These are phyloP conservation scores for Pythium insidiosum DNA, from an alignment of 352 stramenopile genomes.

Conservation along the genomic window DNA sequence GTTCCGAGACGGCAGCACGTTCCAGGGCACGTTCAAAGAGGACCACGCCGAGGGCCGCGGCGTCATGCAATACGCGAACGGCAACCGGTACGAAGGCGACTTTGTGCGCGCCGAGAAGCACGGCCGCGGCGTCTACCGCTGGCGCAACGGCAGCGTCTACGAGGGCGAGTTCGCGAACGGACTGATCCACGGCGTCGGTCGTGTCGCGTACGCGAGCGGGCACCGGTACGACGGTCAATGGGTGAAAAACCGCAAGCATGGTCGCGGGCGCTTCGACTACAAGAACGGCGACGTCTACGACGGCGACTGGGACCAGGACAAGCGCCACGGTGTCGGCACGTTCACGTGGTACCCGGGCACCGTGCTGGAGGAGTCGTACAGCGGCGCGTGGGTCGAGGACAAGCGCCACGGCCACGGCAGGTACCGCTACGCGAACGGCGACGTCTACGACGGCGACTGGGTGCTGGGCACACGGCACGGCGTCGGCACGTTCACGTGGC, in stretches of 20 bases:
- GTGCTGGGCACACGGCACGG: constrained; percentile 59
- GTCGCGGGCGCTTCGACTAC: constrained; percentile 70
- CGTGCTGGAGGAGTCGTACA: constrained; percentile 64
- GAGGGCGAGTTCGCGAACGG: constrained; percentile 59
- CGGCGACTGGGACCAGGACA: constrained; percentile 58
- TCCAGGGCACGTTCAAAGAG: constrained; percentile 41
- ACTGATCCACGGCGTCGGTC: constrained; percentile 49
- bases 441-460: constrained; percentile 60
- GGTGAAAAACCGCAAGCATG: constrained; percentile 65
- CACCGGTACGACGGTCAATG: constrained; percentile 62
- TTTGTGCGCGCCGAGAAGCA: constrained; percentile 67
- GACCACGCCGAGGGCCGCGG: constrained; percentile 73
- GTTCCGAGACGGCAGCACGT: constrained; percentile 49
- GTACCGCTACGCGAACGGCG: constrained; percentile 60
- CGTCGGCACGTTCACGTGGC: constrained; percentile 71
- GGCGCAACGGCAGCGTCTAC: constrained; percentile 78
- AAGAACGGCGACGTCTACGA: constrained; percentile 79
- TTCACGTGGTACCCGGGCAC: constrained; percentile 58
- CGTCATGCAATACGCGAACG: constrained; percentile 77
- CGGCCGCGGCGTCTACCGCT: constrained; percentile 44
- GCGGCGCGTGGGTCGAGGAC: constrained; percentile 59
- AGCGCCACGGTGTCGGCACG: constrained; percentile 37
- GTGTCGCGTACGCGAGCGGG: constrained; percentile 50
- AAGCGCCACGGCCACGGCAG: constrained; percentile 49
- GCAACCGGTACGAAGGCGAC: constrained; percentile 68